Conservation (phyloP, 2,329 filamentous ascomycete genomes). For the Ceratocystis smalleyi region DNA sequence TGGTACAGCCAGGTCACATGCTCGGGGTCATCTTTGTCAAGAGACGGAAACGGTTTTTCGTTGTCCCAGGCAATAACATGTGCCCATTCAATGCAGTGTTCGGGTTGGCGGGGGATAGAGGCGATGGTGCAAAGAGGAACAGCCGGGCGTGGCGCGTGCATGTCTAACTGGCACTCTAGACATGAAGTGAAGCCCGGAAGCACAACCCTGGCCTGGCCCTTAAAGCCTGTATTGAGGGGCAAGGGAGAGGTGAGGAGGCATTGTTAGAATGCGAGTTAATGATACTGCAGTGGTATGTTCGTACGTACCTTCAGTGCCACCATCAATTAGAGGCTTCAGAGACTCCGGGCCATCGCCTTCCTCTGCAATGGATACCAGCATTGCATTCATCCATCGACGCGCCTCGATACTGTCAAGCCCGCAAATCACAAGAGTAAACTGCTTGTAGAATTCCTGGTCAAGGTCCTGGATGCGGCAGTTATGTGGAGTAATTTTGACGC, state of each 20-base stretch:
- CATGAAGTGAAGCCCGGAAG: slow-evolving; percentile 86
- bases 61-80: slow-evolving; percentile 96
- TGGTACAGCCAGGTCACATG: slow-evolving; percentile 96
- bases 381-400: slow-evolving; percentile 96
- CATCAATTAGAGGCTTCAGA: slow-evolving; percentile 87
- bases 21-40: slow-evolving; percentile 92
- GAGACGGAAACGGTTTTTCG: slow-evolving; percentile 62
- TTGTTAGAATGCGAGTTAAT: neutral
- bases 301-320: slow-evolving; percentile 66
- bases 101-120: slow-evolving; percentile 87
- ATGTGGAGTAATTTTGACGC: slow-evolving; percentile 84
- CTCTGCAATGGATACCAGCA: slow-evolving; percentile 79
- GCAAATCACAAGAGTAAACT: slow-evolving; percentile 87
- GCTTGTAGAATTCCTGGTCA: slow-evolving; percentile 90
- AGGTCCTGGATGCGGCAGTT: slow-evolving; percentile 95
- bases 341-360: slow-evolving; percentile 58
- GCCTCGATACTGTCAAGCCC: slow-evolving; percentile 95
- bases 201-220: slow-evolving; percentile 86
- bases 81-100: slow-evolving; percentile 98
- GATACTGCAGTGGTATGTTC: neutral
- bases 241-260: neutral
- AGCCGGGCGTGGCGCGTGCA: slow-evolving; percentile 94
- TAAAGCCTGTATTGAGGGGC: slow-evolving; percentile 52
- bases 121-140: slow-evolving; percentile 94
- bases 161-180: slow-evolving; percentile 95